Evolutionary conservation across 768 basidiomycete genomes (phyloP).

Genomic region (Phlebiopsis gigantea): DNA sequence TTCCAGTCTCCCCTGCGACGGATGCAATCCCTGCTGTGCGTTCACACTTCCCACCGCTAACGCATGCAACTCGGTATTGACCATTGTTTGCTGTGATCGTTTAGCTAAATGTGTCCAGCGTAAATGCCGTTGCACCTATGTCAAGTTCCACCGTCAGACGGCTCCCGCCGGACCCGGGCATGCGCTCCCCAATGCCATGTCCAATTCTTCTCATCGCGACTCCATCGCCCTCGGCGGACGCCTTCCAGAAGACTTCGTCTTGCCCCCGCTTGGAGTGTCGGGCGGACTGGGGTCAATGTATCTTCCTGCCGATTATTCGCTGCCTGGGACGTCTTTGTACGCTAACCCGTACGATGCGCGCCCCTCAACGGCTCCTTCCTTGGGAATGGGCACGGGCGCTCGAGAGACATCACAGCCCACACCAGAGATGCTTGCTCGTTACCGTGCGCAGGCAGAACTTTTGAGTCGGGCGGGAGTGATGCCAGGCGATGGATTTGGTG

Average conservation of each 20-base stretch:
- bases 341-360: slow-evolving; percentile 4
- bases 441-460: slow-evolving; percentile 41
- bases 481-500: slow-evolving; percentile 8
- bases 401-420: slow-evolving; percentile 8
- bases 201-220: slow-evolving; percentile 13
- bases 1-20: slow-evolving; percentile 70
- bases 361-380: background rate
- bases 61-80: background rate
- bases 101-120: slow-evolving; percentile 71
- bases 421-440: slow-evolving; percentile 42
- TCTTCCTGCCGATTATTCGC: slow-evolving; percentile 18
- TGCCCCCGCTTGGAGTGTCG: slow-evolving; percentile 31
- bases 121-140: slow-evolving; percentile 70
- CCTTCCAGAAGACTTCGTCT: slow-evolving; percentile 38
- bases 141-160: slow-evolving; percentile 80
- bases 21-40: slow-evolving; percentile 73
- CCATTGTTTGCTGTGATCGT: background rate
- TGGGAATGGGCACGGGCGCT: slow-evolving; percentile 3
- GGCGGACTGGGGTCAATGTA: slow-evolving; percentile 26
- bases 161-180: slow-evolving; percentile 76
- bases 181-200: slow-evolving; percentile 29
- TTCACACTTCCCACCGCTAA: slow-evolving; percentile 13
- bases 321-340: slow-evolving; percentile 29
- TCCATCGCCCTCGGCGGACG: slow-evolving; percentile 15
- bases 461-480: slow-evolving; percentile 31